Evolutionary conservation across 2,329 filamentous ascomycete species (phyloP).

Genomic region (Fusarium papillatum): DNA sequence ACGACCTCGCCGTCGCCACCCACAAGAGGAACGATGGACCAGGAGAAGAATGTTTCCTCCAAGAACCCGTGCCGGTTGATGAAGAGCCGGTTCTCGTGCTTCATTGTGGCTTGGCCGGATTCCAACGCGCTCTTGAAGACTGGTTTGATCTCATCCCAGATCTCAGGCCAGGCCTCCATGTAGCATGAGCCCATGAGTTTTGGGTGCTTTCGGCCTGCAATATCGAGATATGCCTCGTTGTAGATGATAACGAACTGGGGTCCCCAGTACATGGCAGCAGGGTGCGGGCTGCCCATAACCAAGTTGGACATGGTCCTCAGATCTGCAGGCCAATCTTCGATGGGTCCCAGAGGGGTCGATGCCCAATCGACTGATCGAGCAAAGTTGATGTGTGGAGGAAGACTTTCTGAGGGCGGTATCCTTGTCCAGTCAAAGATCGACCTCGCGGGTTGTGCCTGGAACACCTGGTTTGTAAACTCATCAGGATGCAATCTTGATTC

Average conservation of each 20-base stretch:
- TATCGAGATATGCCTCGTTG: slow-evolving; percentile 78
- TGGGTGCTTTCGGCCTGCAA: slow-evolving; percentile 85
- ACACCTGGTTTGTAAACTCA: slow-evolving; percentile 57
- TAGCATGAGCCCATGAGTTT: slow-evolving; percentile 81
- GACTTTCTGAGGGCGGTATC: slow-evolving; percentile 71
- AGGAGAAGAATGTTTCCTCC: slow-evolving; percentile 87
- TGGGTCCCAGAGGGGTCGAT: slow-evolving; percentile 79
- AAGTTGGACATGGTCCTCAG: slow-evolving; percentile 85
- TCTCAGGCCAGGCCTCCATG: slow-evolving; percentile 77
- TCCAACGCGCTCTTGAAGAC: slow-evolving; percentile 76
- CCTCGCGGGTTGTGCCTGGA: slow-evolving; percentile 51
- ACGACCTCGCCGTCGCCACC: slow-evolving; percentile 81
- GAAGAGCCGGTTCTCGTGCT: slow-evolving; percentile 84
- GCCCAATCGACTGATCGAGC: slow-evolving; percentile 81
- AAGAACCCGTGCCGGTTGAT: slow-evolving; percentile 77
- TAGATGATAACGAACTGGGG: slow-evolving; percentile 77
- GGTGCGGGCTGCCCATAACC: slow-evolving; percentile 84
- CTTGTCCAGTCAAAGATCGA: slow-evolving; percentile 87
- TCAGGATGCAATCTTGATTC: slow-evolving; percentile 52
- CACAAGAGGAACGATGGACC: slow-evolving; percentile 84
- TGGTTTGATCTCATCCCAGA: slow-evolving; percentile 79
- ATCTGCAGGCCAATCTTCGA: slow-evolving; percentile 79
- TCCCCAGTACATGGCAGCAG: slow-evolving; percentile 86
- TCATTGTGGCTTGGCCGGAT: slow-evolving; percentile 85
- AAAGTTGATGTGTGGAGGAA: slow-evolving; percentile 81